Conservation (phyloP, 108 stramenopile species). For the Aurantiochytrium sp. region DNA sequence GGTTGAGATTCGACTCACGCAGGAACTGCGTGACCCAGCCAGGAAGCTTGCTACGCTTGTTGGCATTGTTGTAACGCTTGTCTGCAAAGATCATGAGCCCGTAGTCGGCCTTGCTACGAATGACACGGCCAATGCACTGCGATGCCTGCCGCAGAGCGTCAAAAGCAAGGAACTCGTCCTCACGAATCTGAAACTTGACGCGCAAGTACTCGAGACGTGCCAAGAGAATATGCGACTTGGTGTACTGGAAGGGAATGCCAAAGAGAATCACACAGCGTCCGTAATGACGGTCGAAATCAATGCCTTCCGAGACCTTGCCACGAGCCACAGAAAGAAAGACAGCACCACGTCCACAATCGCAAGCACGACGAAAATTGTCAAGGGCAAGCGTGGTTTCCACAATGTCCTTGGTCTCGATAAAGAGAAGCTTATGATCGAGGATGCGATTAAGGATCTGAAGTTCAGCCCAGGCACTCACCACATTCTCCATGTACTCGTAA, state of each 20-base stretch:
- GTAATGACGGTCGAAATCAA: constrained; percentile 98
- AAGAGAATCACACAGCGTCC: constrained; percentile 94
- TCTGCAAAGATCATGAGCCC: constrained; percentile 91
- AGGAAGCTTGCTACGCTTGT: constrained; percentile 90
- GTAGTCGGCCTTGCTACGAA: constrained; percentile 88
- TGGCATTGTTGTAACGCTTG: constrained; percentile 80
- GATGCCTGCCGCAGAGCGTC: constrained; percentile 81
- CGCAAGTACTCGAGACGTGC: constrained; percentile 88
- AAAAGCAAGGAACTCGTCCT: constrained; percentile 87
- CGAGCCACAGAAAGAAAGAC: constrained; percentile 96
- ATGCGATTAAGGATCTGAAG: neutral
- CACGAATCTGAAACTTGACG: constrained; percentile 36
- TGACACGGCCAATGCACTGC: constrained; percentile 89
- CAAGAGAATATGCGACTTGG: constrained; percentile 79
- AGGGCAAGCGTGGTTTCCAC: constrained; percentile 95
- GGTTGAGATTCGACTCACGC: constrained; percentile 71
- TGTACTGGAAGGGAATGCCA: constrained; percentile 99
- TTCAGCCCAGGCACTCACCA: constrained; percentile 87
- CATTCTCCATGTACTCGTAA: constrained; percentile 93
- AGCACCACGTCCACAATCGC: constrained; percentile 94
- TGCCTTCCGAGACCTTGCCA: constrained; percentile 98
- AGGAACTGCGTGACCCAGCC: constrained; percentile 93
- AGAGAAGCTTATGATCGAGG: constrained; percentile 86
- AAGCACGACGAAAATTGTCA: constrained; percentile 90
- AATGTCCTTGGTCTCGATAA: constrained; percentile 98